Evolutionary conservation across 164 flowering plant species (phyloP).

Genomic region (Houttuynia cordata): DNA sequence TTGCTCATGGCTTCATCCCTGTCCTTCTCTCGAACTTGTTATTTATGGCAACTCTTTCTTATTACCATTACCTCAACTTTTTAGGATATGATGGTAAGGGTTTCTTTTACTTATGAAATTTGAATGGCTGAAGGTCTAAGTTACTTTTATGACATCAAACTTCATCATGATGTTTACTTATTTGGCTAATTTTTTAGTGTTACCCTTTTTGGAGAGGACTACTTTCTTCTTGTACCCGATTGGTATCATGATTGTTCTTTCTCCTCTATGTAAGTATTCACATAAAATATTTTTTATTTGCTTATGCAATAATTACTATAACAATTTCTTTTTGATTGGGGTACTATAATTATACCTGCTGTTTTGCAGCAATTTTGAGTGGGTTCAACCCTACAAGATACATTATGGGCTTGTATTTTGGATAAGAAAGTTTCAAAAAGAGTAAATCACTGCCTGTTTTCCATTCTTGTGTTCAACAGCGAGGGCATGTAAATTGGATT

Average conservation of each 20-base stretch:
- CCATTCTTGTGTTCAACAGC: neutral
- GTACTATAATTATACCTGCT: neutral
- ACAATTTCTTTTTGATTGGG: no score
- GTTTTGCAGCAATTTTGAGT: slow-evolving; percentile 62
- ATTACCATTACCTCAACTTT: slow-evolving; percentile 96
- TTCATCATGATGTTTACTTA: neutral
- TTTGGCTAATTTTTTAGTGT: slow-evolving; percentile 22
- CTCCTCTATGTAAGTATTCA: slow-evolving; percentile 66
- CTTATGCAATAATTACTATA: neutral
- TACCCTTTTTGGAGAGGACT: slow-evolving; percentile 90
- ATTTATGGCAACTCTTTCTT: slow-evolving; percentile 81
- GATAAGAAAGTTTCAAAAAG: slow-evolving; percentile 15
- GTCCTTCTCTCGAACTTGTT: slow-evolving; percentile 78
- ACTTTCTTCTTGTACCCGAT: slow-evolving; percentile 96
- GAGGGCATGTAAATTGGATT: neutral
- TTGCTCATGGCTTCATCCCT: slow-evolving; percentile 87
- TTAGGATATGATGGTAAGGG: slow-evolving; percentile 93
- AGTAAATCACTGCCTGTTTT: neutral
- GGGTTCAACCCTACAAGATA: slow-evolving; percentile 99
- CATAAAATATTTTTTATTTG: neutral
- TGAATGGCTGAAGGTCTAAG: neutral
- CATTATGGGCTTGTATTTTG: slow-evolving; percentile 74
- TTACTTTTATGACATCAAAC: neutral
- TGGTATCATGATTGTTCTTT: slow-evolving; percentile 65
- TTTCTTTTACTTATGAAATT: neutral